phyloP scores from a whole-genome alignment of 139 green algal species.

The Picochlorum sp. region DNA sequence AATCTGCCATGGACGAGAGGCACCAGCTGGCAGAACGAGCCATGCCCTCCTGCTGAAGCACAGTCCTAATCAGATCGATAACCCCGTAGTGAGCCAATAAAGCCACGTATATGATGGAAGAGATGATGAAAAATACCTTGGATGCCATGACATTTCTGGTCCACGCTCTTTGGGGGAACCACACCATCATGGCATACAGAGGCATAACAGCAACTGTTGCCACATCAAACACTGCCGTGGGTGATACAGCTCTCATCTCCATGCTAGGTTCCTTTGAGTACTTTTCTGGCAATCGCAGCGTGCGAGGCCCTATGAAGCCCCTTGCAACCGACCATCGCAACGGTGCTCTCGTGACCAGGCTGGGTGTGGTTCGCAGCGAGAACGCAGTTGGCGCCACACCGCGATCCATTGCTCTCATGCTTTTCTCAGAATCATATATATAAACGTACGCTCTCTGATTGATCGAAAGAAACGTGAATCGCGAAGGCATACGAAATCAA shows the following conservation, averaged over 20 bases:
- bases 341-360: no score
- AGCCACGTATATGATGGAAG: conserved; percentile 20
- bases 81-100: conserved; percentile 7
- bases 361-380: no score
- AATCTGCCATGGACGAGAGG: conserved; percentile 28
- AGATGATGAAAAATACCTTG: conserved; percentile 3
- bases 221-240: conserved; percentile 38
- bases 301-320: no score
- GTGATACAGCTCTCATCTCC: background rate
- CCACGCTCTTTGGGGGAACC: conserved; percentile 15
- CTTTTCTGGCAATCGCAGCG: no score
- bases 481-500: no score
- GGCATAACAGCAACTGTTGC: conserved; percentile 56
- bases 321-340: no score
- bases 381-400: no score
- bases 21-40: conserved; percentile 6
- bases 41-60: background rate
- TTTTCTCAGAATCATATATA: no score
- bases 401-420: no score
- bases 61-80: conserved; percentile 13
- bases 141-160: conserved; percentile 12
- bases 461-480: no score
- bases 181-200: conserved; percentile 53
- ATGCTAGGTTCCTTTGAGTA: no score
- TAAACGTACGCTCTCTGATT: no score